Conservation (phyloP, 1,139 yeast species). For the Sugiyamaella pinicola region DNA sequence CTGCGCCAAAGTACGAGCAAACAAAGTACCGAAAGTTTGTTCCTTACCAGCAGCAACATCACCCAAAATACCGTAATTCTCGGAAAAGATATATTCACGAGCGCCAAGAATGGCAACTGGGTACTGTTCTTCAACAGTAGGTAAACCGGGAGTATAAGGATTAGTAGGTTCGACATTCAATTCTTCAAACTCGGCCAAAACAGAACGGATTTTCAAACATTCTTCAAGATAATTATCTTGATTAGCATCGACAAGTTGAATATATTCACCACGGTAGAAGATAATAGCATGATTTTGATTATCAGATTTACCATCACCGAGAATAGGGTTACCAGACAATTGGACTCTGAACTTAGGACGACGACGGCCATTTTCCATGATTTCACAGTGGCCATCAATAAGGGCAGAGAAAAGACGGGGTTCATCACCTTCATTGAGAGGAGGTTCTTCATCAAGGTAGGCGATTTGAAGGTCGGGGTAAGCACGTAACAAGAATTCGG, state of each 20-base stretch:
- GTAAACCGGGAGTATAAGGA: conserved; percentile 50
- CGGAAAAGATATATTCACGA: conserved; percentile 98
- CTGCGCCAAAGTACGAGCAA: conserved; percentile 96
- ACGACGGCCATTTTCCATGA: conserved; percentile 96
- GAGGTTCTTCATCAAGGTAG: conserved; percentile 91
- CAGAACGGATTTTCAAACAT: conserved; percentile 96
- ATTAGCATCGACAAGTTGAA: conserved; percentile 97
- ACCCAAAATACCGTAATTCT: conserved; percentile 98
- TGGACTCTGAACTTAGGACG: conserved; percentile 98
- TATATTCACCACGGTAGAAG: conserved; percentile 98
- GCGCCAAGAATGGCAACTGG: conserved; percentile 99
- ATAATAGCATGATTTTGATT: conserved; percentile 96
- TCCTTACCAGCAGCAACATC: conserved; percentile 99
- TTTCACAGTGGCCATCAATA: conserved; percentile 98
- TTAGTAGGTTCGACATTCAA: conserved; percentile 60
- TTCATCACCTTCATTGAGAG: conserved; percentile 90
- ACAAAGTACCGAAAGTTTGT: conserved; percentile 98
- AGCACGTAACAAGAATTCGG: conserved; percentile 96
- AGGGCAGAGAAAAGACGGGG: conserved; percentile 95
- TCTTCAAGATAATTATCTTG: conserved; percentile 98
- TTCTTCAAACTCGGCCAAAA: conserved; percentile 97
- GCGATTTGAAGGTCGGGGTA: conserved; percentile 99
- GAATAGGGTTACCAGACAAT: conserved; percentile 96
- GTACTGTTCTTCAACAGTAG: conserved; percentile 30
- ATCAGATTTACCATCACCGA: conserved; percentile 99